A percentile compares a stretch with the other conserved stretches of the same genome.
Evolutionary conservation across 768 basidiomycete species (phyloP).

Genomic region (Megacollybia marginata): DNA sequence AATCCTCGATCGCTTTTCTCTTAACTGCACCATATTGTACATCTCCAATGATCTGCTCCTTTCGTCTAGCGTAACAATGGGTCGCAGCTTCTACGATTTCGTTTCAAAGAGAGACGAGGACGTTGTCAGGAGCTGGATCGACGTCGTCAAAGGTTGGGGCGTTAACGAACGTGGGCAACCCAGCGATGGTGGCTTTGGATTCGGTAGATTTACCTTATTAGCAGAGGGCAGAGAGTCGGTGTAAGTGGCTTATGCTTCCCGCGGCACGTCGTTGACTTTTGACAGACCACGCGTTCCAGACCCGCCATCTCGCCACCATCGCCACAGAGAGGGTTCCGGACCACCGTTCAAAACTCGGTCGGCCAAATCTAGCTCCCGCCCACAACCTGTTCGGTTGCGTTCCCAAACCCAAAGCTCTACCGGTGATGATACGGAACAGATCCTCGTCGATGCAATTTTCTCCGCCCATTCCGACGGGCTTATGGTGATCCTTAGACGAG

Average conservation of each 20-base stretch:
- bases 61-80: conserved; percentile 48
- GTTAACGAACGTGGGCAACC: conserved; percentile 81
- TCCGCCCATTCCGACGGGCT: conserved; percentile 82
- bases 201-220: conserved; percentile 58
- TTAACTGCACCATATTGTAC: conserved; percentile 57
- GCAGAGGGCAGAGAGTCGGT: conserved; percentile 56
- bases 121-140: conserved; percentile 66
- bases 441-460: conserved; percentile 73
- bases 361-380: not conserved
- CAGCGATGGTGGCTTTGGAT: conserved; percentile 80
- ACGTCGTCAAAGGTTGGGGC: conserved; percentile 74
- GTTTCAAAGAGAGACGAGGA: conserved; percentile 57
- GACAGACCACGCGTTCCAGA: not conserved
- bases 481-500: conserved; percentile 66
- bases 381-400: not conserved
- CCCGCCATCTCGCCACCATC: not conserved
- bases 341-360: not conserved
- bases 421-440: conserved; percentile 23
- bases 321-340: not conserved
- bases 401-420: not conserved
- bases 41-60: conserved; percentile 70
- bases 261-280: not conserved
- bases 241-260: conserved; percentile 24
- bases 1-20: conserved; percentile 72
- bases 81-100: conserved; percentile 71